These are phyloP conservation scores for Aspergillus bridgeri DNA, from an alignment of 495 filamentous ascomycete genomes.

Conservation along the genomic window DNA sequence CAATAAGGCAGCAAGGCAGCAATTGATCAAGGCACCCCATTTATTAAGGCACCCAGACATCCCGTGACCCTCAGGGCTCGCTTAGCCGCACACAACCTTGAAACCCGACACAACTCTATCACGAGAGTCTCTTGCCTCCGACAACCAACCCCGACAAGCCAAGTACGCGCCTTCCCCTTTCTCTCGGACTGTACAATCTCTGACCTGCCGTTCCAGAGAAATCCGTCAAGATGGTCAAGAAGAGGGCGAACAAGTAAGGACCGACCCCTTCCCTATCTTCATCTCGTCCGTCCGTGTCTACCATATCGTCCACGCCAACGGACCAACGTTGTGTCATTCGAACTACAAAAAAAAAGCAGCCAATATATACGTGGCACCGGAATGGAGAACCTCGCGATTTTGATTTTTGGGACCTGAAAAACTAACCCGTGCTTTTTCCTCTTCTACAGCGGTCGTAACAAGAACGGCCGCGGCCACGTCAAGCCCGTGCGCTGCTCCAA, in stretches of 20 bases:
- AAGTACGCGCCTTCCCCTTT: conserved; percentile 39
- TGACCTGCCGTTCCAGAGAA: conserved; percentile 37
- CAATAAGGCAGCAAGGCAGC: background rate
- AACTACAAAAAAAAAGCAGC: background rate
- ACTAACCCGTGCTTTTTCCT: conserved; percentile 11
- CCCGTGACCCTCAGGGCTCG: conserved; percentile 6
- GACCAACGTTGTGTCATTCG: conserved; percentile 3
- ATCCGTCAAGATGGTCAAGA: conserved; percentile 97
- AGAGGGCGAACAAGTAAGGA: conserved; percentile 94
- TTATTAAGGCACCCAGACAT: background rate
- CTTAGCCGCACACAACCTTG: conserved; percentile 6
- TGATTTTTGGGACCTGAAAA: background rate
- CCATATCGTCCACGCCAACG: conserved; percentile 29
- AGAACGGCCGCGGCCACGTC: conserved; percentile 99
- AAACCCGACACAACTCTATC: conserved; percentile 40
- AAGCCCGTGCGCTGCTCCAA: conserved; percentile 99
- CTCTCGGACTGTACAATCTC: conserved; percentile 21
- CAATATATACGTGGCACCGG: background rate
- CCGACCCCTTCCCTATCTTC: conserved; percentile 20
- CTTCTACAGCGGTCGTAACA: conserved; percentile 83
- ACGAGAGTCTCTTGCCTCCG: conserved; percentile 33
- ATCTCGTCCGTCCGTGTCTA: conserved; percentile 27
- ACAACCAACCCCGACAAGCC: conserved; percentile 48
- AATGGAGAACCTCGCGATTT: background rate
- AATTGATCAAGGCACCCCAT: background rate